These are phyloP conservation scores for Penicillium sp. DNA, from an alignment of 2,329 filamentous ascomycete species.

Conservation along the genomic window DNA sequence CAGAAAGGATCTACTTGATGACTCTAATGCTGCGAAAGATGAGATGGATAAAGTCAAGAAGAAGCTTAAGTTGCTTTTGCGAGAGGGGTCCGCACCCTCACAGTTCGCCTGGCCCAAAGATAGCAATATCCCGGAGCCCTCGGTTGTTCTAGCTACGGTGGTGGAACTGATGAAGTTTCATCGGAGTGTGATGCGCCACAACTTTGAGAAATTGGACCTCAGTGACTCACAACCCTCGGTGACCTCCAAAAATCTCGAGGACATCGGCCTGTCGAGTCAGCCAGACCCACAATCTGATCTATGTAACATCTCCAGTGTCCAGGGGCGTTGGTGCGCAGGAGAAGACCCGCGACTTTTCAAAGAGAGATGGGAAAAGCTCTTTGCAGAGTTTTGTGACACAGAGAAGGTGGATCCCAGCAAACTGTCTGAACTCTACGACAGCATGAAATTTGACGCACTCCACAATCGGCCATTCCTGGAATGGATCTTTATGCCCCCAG, in stretches of 20 bases:
- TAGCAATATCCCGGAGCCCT: constrained; percentile 81
- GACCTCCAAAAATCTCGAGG: constrained; percentile 11
- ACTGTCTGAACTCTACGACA: constrained; percentile 96
- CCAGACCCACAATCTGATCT: constrained; percentile 26
- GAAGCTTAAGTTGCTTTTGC: constrained; percentile 87
- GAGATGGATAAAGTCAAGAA: constrained; percentile 99
- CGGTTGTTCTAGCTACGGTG: constrained; percentile 83
- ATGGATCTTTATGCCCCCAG: constrained; percentile 91
- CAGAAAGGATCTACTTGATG: constrained; percentile 89
- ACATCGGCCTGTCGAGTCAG: constrained; percentile 12
- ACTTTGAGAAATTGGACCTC: constrained; percentile 70
- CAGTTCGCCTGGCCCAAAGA: constrained; percentile 96
- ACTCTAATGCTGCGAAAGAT: constrained; percentile 97
- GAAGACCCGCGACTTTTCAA: constrained; percentile 93
- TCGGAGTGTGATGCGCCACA: constrained; percentile 87
- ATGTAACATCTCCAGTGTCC: constrained; percentile 64
- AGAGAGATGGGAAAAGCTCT: constrained; percentile 97
- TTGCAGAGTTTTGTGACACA: constrained; percentile 90
- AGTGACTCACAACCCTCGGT: constrained; percentile 55
- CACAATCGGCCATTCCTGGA: constrained; percentile 96
- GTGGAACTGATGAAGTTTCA: constrained; percentile 98
- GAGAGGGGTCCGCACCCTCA: constrained; percentile 87
- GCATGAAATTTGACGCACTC: constrained; percentile 98
- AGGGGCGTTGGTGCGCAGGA: constrained; percentile 90
- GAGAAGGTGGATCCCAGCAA: constrained; percentile 99